Base-by-base conservation (phyloP, 2,329 filamentous ascomycete species). In the Cercospora janseana region DNA sequence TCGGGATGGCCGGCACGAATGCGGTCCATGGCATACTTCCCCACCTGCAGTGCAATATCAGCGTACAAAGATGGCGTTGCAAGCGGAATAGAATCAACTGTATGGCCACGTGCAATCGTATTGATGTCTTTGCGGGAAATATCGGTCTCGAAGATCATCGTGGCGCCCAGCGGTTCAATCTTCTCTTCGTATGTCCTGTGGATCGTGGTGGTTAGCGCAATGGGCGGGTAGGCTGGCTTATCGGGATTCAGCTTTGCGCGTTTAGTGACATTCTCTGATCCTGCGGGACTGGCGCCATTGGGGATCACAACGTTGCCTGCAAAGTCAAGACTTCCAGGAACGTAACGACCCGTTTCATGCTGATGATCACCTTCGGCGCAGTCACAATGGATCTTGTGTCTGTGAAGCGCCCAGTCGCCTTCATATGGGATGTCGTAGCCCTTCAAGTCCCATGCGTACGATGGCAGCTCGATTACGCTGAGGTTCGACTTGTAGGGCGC, bases 381-480 rank as follows among this genome's bases (percentile, higher is more conserved):
- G 10, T 37, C 23, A 12, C 34, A 37, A 16, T 37, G 34, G 2
- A 37, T 37, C 34, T 37, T 37, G 34, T 37, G 34, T 9, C 34
- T 16, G 23, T 37, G 34, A 1, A 37, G 18, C 20, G 16, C 20
- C 34, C 34, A 37, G 34, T 37, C 34, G 34, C 34, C 34, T 21
- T 37, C 34, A 9, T 37, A 37, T 20, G 20, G 16, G 34, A 37
- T 37, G 18, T 37, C 20, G 34, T 37, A 37, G 3, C 23, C 34
- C 34, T 37, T 37, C 34, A 37, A 5, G 18, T 37, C 34, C 34
- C 34, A 71, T 7, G 38, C 32, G 45, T 71, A 70, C 1, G 60
- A 51, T 1, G 82, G 81, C 3, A 86, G 77, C 32, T 81, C 73
- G 70, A 82, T 26, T 26, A 54, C 0, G 16, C 20, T 20, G 68